Base-by-base conservation (phyloP, 192 early-diverging fungal species). In the Umbelopsis ramanniana region DNA sequence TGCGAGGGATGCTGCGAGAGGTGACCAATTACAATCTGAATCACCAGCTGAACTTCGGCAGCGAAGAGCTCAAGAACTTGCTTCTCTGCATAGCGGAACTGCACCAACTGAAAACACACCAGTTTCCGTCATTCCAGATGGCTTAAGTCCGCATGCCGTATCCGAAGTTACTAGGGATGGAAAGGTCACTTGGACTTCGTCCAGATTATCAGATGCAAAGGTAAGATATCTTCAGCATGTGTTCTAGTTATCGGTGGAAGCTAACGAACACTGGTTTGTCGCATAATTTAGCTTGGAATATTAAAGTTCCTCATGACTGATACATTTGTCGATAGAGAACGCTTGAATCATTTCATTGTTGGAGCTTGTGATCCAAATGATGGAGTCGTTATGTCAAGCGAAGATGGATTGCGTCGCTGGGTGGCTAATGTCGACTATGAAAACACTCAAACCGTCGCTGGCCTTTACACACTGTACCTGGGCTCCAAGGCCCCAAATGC, bases 371-470 rank as follows among this genome's bases (percentile, higher is more conserved):
- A 97, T 82, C 68, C 91, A 0, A 89, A 90, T 71, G 85, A 93
- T 72, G 87, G 93, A 48, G 79, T 88, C 3, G 81, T 90, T 0
- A 80, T 83, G 15, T 87, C 89, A 8, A 91, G 92, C 37, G 94
- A 98, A 68, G 93, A 95, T 73, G 92, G 90, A 15, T 33, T 95
- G 33, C 91, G 82, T 81, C 89, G 52, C 77, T 91, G 79, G 79
- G 68, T 76, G 50, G 81, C 81, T 6, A 88, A 89, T 38, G 87
- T 91, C 4, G 84, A 95, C 75, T 78, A 90, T 38, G 95, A 98
- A 46, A 83, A 92, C 40, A 7, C 47, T 63, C 21, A 66, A 52
- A 68, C 80, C 78, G 57, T 80, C 1, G 66, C 84, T 71, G 71
- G 72, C 66, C 60, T 76, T 74, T 52, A 79, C 72, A 35, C 79